Evolutionary conservation across 2,329 filamentous ascomycete genomes (phyloP).

Genomic region (Parafenestella ontariensis): DNA sequence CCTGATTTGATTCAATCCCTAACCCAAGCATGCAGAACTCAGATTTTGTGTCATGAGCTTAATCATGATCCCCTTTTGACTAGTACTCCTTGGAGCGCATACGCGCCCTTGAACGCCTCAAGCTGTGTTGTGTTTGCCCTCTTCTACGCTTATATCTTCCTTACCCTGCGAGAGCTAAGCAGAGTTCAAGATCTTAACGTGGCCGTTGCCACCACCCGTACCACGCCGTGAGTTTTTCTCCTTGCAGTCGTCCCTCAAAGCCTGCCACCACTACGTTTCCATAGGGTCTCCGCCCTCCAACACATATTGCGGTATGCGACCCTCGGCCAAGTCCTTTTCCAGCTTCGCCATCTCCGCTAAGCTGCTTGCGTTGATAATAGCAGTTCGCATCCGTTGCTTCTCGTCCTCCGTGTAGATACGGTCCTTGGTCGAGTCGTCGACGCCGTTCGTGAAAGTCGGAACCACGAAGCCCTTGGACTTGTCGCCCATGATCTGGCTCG

Average conservation of each 20-base stretch:
- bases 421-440: conserved; percentile 56
- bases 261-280: conserved; percentile 31
- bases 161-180: background rate
- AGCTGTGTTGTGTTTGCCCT: background rate
- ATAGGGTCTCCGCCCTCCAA: conserved; percentile 37
- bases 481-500: conserved; percentile 75
- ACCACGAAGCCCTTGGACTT: conserved; percentile 80
- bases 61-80: too few relatives aligned
- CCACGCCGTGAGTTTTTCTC: background rate
- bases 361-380: conserved; percentile 88
- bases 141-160: background rate
- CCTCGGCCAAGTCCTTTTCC: conserved; percentile 92
- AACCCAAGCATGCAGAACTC: background rate
- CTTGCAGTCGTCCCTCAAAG: background rate
- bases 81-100: background rate
- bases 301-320: conserved; percentile 69
- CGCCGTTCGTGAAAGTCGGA: conserved; percentile 50
- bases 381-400: conserved; percentile 81
- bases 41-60: background rate
- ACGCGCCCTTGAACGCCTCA: background rate
- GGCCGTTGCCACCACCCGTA: background rate
- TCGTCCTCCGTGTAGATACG: conserved; percentile 85
- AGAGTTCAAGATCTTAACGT: background rate
- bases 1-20: background rate
- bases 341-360: conserved; percentile 87